Conservation (phyloP, 75 land plant genomes). For the Picea glauca region DNA sequence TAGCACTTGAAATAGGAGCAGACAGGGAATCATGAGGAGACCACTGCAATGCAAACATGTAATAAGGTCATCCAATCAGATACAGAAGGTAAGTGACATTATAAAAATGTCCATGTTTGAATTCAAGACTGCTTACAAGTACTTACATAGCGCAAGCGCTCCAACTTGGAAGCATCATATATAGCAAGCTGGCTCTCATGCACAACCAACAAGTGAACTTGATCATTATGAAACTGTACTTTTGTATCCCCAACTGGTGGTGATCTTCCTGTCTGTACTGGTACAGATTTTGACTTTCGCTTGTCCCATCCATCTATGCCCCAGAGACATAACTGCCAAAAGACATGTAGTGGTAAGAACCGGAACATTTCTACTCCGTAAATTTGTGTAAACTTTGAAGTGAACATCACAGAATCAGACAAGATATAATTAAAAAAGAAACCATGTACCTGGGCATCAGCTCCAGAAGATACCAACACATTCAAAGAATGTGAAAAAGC, state of each 20-base stretch:
- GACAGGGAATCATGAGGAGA: slow-evolving; percentile 40
- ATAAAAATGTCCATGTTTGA: slow-evolving; percentile 19
- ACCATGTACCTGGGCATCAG: slow-evolving; percentile 57
- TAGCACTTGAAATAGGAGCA: slow-evolving; percentile 62
- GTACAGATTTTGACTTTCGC: slow-evolving; percentile 42
- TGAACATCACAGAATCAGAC: slow-evolving; percentile 1
- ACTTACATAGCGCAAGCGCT: slow-evolving; percentile 45
- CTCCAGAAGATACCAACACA: slow-evolving; percentile 66
- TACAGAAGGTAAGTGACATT: slow-evolving; percentile 16
- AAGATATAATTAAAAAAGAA: not conserved
- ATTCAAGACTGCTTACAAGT: slow-evolving; percentile 6
- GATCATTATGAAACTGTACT: slow-evolving; percentile 74
- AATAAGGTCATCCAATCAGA: not conserved
- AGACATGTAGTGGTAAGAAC: slow-evolving; percentile 16
- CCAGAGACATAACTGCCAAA: slow-evolving; percentile 73
- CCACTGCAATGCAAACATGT: slow-evolving; percentile 50
- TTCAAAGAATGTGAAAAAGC: slow-evolving; percentile 55
- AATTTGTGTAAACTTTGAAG: slow-evolving; percentile 32
- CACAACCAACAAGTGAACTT: slow-evolving; percentile 44
- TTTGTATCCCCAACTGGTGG: slow-evolving; percentile 45
- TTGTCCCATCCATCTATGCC: slow-evolving; percentile 80
- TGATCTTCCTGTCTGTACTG: slow-evolving; percentile 55
- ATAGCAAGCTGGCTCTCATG: slow-evolving; percentile 64
- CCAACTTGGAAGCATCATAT: slow-evolving; percentile 60
- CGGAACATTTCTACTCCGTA: slow-evolving; percentile 20